Evolutionary conservation across 495 filamentous ascomycete genomes (phyloP).

Genomic region (Umbilicaria muhlenbergii): DNA sequence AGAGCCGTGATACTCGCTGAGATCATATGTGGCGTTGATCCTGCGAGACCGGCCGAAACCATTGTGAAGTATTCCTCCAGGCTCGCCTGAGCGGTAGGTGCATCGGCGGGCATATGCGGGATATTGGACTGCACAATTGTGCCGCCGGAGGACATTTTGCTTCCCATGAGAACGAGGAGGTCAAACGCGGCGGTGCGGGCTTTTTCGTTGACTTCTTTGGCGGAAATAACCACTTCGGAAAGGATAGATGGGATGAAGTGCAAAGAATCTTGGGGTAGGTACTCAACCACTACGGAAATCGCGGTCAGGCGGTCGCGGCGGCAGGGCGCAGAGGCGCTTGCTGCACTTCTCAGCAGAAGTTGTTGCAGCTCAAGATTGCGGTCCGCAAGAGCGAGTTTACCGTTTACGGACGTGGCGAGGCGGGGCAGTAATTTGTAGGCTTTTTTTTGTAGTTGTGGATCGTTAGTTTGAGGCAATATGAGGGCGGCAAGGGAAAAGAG

Average conservation of each 20-base stretch:
- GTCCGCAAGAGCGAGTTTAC: constrained; percentile 51
- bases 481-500: constrained; percentile 73
- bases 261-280: constrained; percentile 56
- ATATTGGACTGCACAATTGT: constrained; percentile 72
- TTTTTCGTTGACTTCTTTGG: constrained; percentile 94
- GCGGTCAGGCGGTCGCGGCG: constrained; percentile 72
- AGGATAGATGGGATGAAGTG: constrained; percentile 87
- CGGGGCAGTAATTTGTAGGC: constrained; percentile 94
- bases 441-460: constrained; percentile 97
- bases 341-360: constrained; percentile 57
- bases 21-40: constrained; percentile 85
- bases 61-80: constrained; percentile 97
- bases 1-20: constrained; percentile 86
- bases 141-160: constrained; percentile 59
- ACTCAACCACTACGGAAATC: constrained; percentile 59
- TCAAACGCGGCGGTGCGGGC: constrained; percentile 80
- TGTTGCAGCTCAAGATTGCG: constrained; percentile 61
- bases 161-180: constrained; percentile 73
- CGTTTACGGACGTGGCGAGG: constrained; percentile 62
- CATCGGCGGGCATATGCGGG: constrained; percentile 63
- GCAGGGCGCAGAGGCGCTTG: constrained; percentile 71
- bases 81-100: constrained; percentile 57
- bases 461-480: constrained; percentile 52
- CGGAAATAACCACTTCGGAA: constrained; percentile 82
- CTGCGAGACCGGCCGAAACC: constrained; percentile 89